Percentiles rank a stretch among this genome's conserved stretches.
These are phyloP conservation scores for Eustoma russellianum DNA, from an alignment of 257 asterid species.

Conservation along the genomic window DNA sequence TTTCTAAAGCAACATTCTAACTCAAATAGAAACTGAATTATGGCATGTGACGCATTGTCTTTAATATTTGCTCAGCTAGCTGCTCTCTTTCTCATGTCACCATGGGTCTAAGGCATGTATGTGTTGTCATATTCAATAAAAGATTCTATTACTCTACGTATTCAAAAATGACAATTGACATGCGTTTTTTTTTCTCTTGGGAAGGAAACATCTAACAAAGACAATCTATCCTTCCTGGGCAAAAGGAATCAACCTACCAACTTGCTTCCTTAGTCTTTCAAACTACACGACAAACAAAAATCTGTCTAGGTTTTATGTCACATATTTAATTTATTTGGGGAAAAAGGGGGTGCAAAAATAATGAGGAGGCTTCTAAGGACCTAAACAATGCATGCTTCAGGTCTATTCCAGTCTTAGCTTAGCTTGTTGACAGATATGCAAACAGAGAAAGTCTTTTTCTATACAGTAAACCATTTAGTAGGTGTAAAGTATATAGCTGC, in stretches of 20 bases:
- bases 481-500: too few relatives aligned
- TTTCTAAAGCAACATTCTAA: too few relatives aligned
- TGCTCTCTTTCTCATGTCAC: too few relatives aligned
- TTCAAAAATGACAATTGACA: constrained; percentile 11
- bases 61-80: constrained; percentile 7
- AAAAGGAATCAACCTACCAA: background rate
- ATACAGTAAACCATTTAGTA: too few relatives aligned
- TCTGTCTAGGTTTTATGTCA: constrained; percentile 6
- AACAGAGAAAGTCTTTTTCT: too few relatives aligned
- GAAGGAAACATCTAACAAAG: background rate
- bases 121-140: constrained; percentile 31
- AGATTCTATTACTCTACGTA: constrained; percentile 24
- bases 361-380: too few relatives aligned
- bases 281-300: constrained; percentile 6
- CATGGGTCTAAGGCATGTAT: constrained; percentile 36
- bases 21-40: too few relatives aligned
- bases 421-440: too few relatives aligned
- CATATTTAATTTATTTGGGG: background rate
- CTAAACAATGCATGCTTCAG: too few relatives aligned
- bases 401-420: too few relatives aligned
- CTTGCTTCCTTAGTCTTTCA: constrained; percentile 1
- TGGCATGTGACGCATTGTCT: too few relatives aligned
- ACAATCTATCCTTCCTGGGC: background rate
- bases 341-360: too few relatives aligned
- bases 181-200: constrained; percentile 12